Evolutionary conservation across 192 early-diverging fungal species (phyloP).

Genomic region (Dispira parvispora): DNA sequence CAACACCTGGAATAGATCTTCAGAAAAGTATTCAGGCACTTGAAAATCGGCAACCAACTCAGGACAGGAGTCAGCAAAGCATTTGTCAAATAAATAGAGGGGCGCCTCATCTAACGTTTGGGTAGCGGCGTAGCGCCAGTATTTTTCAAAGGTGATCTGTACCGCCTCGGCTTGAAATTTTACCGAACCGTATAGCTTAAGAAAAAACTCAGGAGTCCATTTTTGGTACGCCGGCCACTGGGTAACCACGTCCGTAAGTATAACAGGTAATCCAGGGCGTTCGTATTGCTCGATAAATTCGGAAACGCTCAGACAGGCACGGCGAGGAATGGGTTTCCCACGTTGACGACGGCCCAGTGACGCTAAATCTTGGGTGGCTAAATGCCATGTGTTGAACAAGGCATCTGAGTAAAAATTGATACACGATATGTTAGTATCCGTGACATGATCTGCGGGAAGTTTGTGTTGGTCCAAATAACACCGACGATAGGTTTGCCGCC

Average conservation of each 20-base stretch:
- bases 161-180: slow-evolving; percentile 44
- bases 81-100: slow-evolving; percentile 53
- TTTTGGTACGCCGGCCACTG: slow-evolving; percentile 38
- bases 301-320: slow-evolving; percentile 17
- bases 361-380: slow-evolving; percentile 27
- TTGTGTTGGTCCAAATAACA: slow-evolving; percentile 11
- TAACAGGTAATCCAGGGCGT: slow-evolving; percentile 35
- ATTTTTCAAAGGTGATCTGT: slow-evolving; percentile 35
- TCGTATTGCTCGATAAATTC: slow-evolving; percentile 33
- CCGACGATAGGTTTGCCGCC: slow-evolving; percentile 33
- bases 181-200: slow-evolving; percentile 22
- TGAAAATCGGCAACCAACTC: slow-evolving; percentile 32
- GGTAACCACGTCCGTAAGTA: slow-evolving; percentile 42
- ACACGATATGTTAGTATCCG: too few species aligned
- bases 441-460: too few species aligned
- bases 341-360: slow-evolving; percentile 23
- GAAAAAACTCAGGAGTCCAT: slow-evolving; percentile 37
- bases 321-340: slow-evolving; percentile 26
- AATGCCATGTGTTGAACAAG: slow-evolving; percentile 40
- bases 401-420: slow-evolving; percentile 48
- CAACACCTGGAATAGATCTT: slow-evolving; percentile 34
- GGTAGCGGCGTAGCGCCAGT: slow-evolving; percentile 28
- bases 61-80: slow-evolving; percentile 27
- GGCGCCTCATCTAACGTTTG: slow-evolving; percentile 37
- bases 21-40: slow-evolving; percentile 40